A percentile compares a stretch with the other conserved stretches of the same genome.
These are phyloP conservation scores for Coniella lustricola DNA, from an alignment of 2,329 filamentous ascomycete genomes.

Conservation along the genomic window DNA sequence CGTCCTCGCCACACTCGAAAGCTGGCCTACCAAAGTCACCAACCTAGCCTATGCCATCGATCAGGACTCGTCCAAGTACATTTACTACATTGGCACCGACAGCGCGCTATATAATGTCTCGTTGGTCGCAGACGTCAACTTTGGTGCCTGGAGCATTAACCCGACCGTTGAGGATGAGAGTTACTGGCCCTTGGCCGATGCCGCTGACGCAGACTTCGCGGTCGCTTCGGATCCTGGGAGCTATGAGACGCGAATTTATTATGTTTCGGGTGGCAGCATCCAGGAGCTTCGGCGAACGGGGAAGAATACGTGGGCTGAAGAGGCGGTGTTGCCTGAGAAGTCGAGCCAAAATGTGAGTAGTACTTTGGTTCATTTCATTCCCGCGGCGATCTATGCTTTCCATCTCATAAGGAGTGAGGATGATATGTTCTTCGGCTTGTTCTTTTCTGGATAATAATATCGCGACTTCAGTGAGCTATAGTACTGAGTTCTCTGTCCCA, in stretches of 20 bases:
- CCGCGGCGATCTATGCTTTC: too few relatives aligned
- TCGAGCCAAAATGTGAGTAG: background rate
- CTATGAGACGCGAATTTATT: constrained; percentile 4
- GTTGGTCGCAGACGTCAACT: background rate
- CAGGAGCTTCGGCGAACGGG: background rate
- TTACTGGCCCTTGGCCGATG: constrained; percentile 6
- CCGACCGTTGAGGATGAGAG: background rate
- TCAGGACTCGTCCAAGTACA: background rate
- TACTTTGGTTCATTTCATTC: background rate
- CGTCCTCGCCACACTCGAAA: background rate
- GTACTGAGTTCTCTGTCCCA: too few relatives aligned
- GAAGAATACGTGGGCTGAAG: constrained; percentile 1
- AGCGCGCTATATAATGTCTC: background rate
- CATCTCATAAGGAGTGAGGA: too few relatives aligned
- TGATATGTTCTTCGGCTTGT: too few relatives aligned
- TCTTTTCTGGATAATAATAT: too few relatives aligned
- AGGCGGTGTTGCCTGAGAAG: background rate
- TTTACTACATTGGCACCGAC: constrained; percentile 6
- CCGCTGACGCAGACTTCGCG: background rate
- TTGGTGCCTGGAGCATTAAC: constrained; percentile 1
- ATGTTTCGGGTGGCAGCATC: constrained; percentile 3
- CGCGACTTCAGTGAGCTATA: too few relatives aligned
- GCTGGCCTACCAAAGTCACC: background rate
- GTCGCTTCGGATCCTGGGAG: background rate
- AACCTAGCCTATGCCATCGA: constrained; percentile 1